Evolutionary conservation across 805 yeast species (phyloP).

Genomic region (Tetrapisispora namnaoensis): DNA sequence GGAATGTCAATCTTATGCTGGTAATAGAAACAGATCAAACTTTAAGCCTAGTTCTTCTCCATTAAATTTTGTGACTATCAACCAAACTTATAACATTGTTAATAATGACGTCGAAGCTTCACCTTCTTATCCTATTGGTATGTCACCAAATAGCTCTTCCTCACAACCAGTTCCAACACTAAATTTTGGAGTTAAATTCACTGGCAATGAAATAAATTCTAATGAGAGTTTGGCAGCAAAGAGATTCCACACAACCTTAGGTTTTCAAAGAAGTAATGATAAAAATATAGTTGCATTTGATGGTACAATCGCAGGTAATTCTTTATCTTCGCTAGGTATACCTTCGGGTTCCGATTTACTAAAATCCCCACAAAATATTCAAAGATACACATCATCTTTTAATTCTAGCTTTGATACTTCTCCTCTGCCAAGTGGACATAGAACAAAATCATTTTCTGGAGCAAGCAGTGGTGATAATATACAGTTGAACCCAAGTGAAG

Average conservation of each 20-base stretch:
- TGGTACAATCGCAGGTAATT: neutral
- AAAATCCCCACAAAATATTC: slow-evolving; percentile 18
- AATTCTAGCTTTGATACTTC: slow-evolving; percentile 27
- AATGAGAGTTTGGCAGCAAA: neutral
- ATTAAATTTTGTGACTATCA: neutral
- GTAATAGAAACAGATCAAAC: neutral
- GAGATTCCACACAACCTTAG: neutral
- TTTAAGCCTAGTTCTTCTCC: neutral
- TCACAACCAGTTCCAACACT: neutral
- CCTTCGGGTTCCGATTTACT: neutral
- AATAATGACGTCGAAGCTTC: neutral
- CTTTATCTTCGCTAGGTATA: neutral
- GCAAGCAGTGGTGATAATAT: neutral
- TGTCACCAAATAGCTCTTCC: slow-evolving; percentile 2
- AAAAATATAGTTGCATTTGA: neutral
- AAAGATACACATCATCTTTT: slow-evolving; percentile 27
- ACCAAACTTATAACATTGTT: neutral
- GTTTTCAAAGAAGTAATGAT: slow-evolving; percentile 1
- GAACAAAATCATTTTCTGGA: neutral
- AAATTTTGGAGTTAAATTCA: neutral
- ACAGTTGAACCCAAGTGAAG: slow-evolving; percentile 16
- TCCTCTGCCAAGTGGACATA: slow-evolving; percentile 10
- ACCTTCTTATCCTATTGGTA: neutral
- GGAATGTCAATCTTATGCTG: neutral
- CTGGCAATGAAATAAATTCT: neutral